Evolutionary conservation across 2,329 filamentous ascomycete genomes (phyloP).

Genomic region (Alternaria viburni): DNA sequence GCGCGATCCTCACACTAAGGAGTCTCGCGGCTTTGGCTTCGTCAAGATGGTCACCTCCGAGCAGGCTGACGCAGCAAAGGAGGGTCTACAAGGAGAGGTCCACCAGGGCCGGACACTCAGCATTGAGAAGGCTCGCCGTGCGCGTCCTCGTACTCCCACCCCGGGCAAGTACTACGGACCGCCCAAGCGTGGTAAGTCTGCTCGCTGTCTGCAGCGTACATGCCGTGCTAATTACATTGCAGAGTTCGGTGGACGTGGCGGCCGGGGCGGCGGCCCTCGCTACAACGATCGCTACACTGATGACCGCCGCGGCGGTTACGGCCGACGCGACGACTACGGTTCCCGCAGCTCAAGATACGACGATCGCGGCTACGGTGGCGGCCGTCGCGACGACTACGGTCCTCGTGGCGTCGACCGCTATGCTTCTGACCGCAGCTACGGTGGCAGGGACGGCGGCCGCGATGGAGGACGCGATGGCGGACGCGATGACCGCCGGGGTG

Average conservation of each 20-base stretch:
- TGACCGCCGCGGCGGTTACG: constrained; percentile 55
- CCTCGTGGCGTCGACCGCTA: constrained; percentile 57
- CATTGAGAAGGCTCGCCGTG: constrained; percentile 98
- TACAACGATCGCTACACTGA: constrained; percentile 56
- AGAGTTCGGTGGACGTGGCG: constrained; percentile 53
- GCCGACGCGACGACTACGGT: constrained; percentile 57
- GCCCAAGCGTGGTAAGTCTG: constrained; percentile 85
- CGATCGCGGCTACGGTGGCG: constrained; percentile 61
- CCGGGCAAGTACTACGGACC: constrained; percentile 99
- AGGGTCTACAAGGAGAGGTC: constrained; percentile 91
- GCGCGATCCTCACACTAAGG: constrained; percentile 97
- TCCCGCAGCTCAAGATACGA: constrained; percentile 47
- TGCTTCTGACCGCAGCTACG: constrained; percentile 65
- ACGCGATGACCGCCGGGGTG: constrained; percentile 58
- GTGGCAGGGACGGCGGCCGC: constrained; percentile 61
- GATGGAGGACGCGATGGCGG: constrained; percentile 52
- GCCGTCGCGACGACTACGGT: constrained; percentile 54
- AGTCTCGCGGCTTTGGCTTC: constrained; percentile 98
- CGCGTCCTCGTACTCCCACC: constrained; percentile 91
- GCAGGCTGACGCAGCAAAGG: constrained; percentile 95
- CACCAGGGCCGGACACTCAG: constrained; percentile 95
- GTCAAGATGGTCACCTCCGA: constrained; percentile 98
- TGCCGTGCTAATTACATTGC: constrained; percentile 24
- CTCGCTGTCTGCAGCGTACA: neutral
- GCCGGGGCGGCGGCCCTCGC: constrained; percentile 58